A percentile compares a stretch with the other conserved stretches of the same genome.
Evolutionary conservation across 768 basidiomycete species (phyloP).

Genomic region (Phallus indusiatus): DNA sequence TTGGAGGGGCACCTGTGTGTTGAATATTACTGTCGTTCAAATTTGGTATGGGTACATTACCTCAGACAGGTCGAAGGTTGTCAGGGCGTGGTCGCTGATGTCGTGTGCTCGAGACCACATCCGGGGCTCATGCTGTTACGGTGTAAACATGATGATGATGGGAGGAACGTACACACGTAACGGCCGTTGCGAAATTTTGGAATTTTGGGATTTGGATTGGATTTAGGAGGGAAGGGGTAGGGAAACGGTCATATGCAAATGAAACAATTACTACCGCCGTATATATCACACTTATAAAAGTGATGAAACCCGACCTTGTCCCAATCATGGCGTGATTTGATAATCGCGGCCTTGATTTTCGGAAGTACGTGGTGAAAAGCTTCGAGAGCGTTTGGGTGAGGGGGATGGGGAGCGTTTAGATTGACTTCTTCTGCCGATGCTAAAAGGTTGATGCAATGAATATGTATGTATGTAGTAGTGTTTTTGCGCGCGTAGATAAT

Average conservation of each 20-base stretch:
- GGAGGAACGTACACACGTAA: too few species aligned
- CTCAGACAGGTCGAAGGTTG: not conserved
- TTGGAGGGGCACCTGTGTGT: too few species aligned
- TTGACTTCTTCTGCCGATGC: slow-evolving; percentile 48
- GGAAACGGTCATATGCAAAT: not conserved
- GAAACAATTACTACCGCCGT: not conserved
- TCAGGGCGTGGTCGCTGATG: slow-evolving; percentile 43
- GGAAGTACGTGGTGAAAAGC: slow-evolving; percentile 51
- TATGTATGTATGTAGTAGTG: not conserved
- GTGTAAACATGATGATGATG: not conserved
- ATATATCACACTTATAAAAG: not conserved
- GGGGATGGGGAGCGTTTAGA: slow-evolving; percentile 51
- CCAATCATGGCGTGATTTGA: slow-evolving; percentile 62
- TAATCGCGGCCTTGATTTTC: slow-evolving; percentile 54
- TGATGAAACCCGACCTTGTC: slow-evolving; percentile 40
- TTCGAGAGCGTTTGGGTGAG: slow-evolving; percentile 49
- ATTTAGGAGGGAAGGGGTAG: too few species aligned
- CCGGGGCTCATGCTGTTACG: slow-evolving; percentile 33
- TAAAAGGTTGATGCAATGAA: too few species aligned
- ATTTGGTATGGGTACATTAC: not conserved
- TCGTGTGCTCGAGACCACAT: slow-evolving; percentile 59
- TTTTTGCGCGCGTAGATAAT: not conserved
- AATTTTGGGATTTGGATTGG: too few species aligned
- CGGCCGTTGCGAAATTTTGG: too few species aligned
- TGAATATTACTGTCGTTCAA: too few species aligned